Evolutionary conservation across 495 filamentous ascomycete species (phyloP), one percentile per base, ranked within the genome.

Genomic region (Penicillium waksmanii): DNA sequence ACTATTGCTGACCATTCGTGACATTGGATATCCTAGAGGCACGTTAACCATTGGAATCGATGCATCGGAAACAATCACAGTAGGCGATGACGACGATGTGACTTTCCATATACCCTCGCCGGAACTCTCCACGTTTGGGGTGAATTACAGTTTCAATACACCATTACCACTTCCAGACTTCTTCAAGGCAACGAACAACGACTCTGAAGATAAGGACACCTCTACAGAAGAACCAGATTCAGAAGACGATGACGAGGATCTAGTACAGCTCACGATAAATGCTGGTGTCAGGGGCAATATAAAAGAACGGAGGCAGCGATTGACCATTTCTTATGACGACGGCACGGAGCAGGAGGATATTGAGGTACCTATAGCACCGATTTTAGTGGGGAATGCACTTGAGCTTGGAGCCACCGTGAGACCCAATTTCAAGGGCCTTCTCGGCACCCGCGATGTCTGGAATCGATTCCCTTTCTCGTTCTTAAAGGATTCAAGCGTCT

Each of bases 21-120:
- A 10, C 13, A 36, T 58, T 36, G 17, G 44, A 31, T n/a, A 44
- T 13, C 25, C 36, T 56, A 77, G 76, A n/a, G 68, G 73, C 40
- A 59, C 71, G 4, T 55, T 83, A 31, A 69, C 66, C 1, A 43
- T 83, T 5, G 73, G 75, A 1, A 51, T 84, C 25, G 71, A 84
- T 64, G 78, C 79, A 27, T 64, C 71, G 0, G 51, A 70, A n/a
- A 68, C 69, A 33, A 68, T 81, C 19, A 61, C 64, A 1, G 63
- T 76, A 13, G 65, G 73, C 48, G 59, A 71, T 46, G 71, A 72
- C 2, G 62, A 63, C 10, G 68, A 75, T 59, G 64, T 75, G 8
- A 65, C 66, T 18, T 33, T 80, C 8, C 60, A 68, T 33, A 46
- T 77, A 12, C 75, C 73, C 31, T 52, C 65, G 3, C 64, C 69